A percentile compares a stretch with the other conserved stretches of the same genome.
These are phyloP conservation scores for Dovyalis caffra DNA, from an alignment of 345 rosid genomes.

Conservation along the genomic window DNA sequence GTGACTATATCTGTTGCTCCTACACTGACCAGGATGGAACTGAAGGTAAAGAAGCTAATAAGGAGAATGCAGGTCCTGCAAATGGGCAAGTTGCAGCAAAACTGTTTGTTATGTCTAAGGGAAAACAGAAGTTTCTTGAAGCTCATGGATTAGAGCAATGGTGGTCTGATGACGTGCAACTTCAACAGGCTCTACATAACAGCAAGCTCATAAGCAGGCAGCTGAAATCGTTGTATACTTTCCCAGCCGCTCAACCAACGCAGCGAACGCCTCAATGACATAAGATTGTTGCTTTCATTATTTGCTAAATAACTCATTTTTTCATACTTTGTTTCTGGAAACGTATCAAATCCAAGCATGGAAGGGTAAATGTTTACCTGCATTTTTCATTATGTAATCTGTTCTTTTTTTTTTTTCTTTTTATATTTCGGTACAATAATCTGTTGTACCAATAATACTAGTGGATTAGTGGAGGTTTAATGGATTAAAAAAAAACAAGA, in stretches of 20 bases:
- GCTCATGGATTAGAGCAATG: conserved; percentile 96
- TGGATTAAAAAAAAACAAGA: no score
- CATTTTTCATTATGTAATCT: neutral
- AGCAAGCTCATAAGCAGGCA: conserved; percentile 86
- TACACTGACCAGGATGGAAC: conserved; percentile 57
- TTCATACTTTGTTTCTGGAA: neutral
- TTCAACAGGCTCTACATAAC: conserved; percentile 60
- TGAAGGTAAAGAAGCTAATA: conserved; percentile 31
- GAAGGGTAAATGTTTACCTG: neutral
- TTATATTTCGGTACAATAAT: no score
- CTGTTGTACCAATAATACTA: no score
- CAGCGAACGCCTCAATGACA: conserved; percentile 19
- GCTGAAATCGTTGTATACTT: conserved; percentile 72
- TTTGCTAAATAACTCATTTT: conserved; percentile 27
- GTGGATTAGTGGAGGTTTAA: no score
- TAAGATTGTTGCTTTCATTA: neutral
- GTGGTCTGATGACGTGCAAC: conserved; percentile 93
- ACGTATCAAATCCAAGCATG: neutral
- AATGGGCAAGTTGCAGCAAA: conserved; percentile 65
- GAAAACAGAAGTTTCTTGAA: conserved; percentile 89
- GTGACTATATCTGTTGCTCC: conserved; percentile 85
- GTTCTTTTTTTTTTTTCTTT: no score
- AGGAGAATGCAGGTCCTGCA: conserved; percentile 48
- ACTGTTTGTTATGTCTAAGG: conserved; percentile 87
- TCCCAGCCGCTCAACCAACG: conserved; percentile 36